Evolutionary conservation across 148 eudicot genomes (phyloP), one percentile per base, ranked within the genome.

Genomic region (Fagopyrum homotropicum): DNA sequence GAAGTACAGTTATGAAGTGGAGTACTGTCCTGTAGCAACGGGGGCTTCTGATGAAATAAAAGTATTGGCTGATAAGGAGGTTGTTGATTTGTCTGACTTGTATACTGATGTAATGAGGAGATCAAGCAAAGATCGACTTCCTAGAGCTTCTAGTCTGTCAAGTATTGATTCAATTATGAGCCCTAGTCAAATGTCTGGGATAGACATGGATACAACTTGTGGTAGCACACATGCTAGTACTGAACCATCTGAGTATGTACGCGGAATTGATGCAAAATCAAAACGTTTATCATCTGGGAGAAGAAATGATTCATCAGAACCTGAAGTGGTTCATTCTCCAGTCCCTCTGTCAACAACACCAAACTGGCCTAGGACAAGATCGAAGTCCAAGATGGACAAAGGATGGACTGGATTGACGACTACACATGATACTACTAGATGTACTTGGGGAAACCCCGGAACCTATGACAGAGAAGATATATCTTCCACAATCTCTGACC

Each of bases 161-260:
- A 92, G 99, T 71, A 92, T 95, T 9, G 99, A 95, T 77, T 95
- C 99, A 57, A 92, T 95, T 70, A 95, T 95, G 99, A 87, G 91
- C 66, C 97, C 97, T 56, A 84, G 88, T 79, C 85, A 88, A 75
- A 84, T 88, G 72, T 89, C 96, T 60, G 99, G 88, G 4, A 85
- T 85, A 45, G 97, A 90, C 49, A 26, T 86, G 73, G 99, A 92
- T 78, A 89, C 96, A 16, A 84, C 87, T 46, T 88, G 95, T 82
- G 86, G 93, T 81, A 90, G 96, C 81, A 86, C 85, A 60, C 87
- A 82, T 82, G 90, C 88, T 61, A 85, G 85, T 83, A 86, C 89
- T 17, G 99, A 95, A 79, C 99, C 99, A 77, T 95, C 99, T 68
- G 99, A 95, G 47, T 92, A 89, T 73, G 99, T 95, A 59, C 97